Conservation (phyloP, 2,329 filamentous ascomycete genomes). For the Fusarium zealandicum region DNA sequence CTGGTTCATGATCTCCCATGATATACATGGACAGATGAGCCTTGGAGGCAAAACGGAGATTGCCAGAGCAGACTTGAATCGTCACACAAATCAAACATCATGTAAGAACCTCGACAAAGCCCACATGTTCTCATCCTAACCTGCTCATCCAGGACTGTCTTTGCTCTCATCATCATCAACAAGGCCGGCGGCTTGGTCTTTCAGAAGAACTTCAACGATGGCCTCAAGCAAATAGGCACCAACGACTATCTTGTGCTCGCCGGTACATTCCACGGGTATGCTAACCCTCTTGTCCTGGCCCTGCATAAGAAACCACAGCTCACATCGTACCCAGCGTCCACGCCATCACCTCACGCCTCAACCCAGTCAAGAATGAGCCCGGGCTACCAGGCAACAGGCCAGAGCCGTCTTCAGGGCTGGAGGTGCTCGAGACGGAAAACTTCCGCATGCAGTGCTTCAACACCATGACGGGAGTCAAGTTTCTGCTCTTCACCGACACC, state of each 20-base stretch:
- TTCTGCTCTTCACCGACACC: conserved; percentile 91
- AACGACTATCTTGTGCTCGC: conserved; percentile 98
- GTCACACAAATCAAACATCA: conserved; percentile 14
- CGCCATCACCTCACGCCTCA: conserved; percentile 71
- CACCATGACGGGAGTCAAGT: conserved; percentile 93
- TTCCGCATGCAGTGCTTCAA: conserved; percentile 97
- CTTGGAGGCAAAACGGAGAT: conserved; percentile 26
- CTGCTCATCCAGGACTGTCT: conserved; percentile 75
- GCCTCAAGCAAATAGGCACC: conserved; percentile 84
- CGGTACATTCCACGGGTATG: conserved; percentile 92
- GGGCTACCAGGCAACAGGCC: conserved; percentile 57
- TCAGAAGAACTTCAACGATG: conserved; percentile 90
- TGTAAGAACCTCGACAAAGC: conserved; percentile 21
- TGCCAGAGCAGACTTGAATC: conserved; percentile 15
- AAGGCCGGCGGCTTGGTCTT: conserved; percentile 97
- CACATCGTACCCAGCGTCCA: conserved; percentile 60
- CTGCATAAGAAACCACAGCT: conserved; percentile 17
- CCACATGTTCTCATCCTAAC: conserved; percentile 1
- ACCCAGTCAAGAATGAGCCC: conserved; percentile 57
- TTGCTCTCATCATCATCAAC: conserved; percentile 96
- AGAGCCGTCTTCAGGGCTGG: conserved; percentile 77
- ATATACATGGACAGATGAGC: conserved; percentile 36
- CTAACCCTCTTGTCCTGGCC: conserved; percentile 9
- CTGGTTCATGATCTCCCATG: conserved; percentile 30
- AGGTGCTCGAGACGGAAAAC: conserved; percentile 91